phyloP scores from a whole-genome alignment of 345 rosid genomes.

The Turnera subulata region DNA sequence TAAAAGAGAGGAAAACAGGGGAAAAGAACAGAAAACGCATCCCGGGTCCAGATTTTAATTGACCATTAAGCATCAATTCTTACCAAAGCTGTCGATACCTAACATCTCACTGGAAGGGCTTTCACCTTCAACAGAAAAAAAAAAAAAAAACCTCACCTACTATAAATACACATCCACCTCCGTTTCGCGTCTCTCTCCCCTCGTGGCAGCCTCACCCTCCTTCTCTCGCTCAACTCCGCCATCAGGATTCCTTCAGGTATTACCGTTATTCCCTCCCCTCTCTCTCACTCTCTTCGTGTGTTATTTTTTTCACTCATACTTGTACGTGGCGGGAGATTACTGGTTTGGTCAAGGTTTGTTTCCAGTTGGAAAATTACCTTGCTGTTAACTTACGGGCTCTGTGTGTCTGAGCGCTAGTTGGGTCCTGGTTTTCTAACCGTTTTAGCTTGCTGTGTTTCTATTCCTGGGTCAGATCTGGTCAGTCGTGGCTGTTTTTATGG shows the following conservation, averaged over 20 bases:
- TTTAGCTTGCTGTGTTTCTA: not conserved
- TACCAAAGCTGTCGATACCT: too few species aligned
- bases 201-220: not conserved
- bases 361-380: not conserved
- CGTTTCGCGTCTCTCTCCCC: not conserved
- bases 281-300: not conserved
- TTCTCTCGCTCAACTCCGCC: not conserved
- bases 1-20: too few species aligned
- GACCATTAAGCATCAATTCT: too few species aligned
- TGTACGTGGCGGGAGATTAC: not conserved
- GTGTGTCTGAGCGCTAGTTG: too few species aligned
- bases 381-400: too few species aligned
- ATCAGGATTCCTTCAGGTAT: not conserved
- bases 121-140: too few species aligned
- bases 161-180: not conserved
- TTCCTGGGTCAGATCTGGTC: constrained; percentile 27
- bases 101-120: too few species aligned
- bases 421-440: too few species aligned
- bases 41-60: too few species aligned
- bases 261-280: not conserved
- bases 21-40: too few species aligned
- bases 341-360: not conserved
- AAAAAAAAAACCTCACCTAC: too few species aligned
- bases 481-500: not conserved
- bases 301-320: not conserved